Evolutionary conservation across 1,284 basidiomycete genomes (phyloP).

Genomic region (Microbotryomycetes sp.): DNA sequence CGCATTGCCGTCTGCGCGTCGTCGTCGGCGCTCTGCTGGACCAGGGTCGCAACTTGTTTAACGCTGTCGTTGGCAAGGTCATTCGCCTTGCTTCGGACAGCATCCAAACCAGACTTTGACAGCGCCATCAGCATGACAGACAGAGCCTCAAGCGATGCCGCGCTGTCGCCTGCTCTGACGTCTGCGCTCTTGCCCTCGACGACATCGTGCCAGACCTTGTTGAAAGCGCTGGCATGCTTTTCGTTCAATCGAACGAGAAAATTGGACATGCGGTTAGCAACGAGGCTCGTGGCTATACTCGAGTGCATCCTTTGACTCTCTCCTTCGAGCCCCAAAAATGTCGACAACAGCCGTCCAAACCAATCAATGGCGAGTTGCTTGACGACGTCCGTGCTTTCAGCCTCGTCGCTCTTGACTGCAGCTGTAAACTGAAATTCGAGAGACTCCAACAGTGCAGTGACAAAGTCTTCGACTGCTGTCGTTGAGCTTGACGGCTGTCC

Average conservation of each 20-base stretch:
- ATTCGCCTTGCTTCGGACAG: background rate
- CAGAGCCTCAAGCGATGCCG: conserved; percentile 9
- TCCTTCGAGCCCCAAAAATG: conserved; percentile 6
- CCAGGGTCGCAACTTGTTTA: background rate
- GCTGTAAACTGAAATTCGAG: conserved; percentile 49
- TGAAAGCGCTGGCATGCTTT: background rate
- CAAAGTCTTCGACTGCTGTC: conserved; percentile 51
- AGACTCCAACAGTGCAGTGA: conserved; percentile 64
- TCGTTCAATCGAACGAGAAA: conserved; percentile 5
- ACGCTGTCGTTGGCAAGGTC: conserved; percentile 2
- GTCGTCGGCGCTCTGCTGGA: conserved; percentile 2
- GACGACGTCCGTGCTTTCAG: too few relatives aligned
- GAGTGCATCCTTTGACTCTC: background rate
- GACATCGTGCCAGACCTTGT: conserved; percentile 3
- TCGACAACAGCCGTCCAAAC: conserved; percentile 15
- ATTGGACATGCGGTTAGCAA: conserved; percentile 3
- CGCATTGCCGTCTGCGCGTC: background rate
- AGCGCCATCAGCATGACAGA: conserved; percentile 14
- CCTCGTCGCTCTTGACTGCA: conserved; percentile 45
- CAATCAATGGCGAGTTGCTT: conserved; percentile 15
- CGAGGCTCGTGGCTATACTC: conserved; percentile 3
- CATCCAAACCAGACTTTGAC: background rate
- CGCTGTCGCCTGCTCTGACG: background rate
- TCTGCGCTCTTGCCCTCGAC: background rate
- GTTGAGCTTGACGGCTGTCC: background rate